phyloP scores from a whole-genome alignment of 2,329 filamentous ascomycete genomes.

The Orbilia brochopaga region DNA sequence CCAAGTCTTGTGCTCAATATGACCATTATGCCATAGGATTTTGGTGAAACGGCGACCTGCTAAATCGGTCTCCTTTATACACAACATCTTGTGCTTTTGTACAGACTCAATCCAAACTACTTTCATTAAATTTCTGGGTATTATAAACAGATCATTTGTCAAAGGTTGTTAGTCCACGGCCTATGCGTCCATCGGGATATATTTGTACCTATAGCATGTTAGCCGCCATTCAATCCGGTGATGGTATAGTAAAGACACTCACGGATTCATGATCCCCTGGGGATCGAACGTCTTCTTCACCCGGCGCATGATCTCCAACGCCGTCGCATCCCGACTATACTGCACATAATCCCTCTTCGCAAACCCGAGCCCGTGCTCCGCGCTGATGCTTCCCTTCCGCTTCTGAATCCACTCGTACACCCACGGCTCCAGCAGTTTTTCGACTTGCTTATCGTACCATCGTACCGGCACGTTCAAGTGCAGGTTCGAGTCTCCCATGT shows the following conservation, averaged over 20 bases:
- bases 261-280: slow-evolving; percentile 50
- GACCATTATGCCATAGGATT: no score
- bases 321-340: slow-evolving; percentile 86
- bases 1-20: no score
- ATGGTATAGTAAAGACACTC: background rate
- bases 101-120: no score
- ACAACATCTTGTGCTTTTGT: no score
- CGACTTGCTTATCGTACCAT: slow-evolving; percentile 83
- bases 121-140: no score
- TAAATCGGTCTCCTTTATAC: no score
- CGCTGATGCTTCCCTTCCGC: slow-evolving; percentile 89
- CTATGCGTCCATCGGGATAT: slow-evolving; percentile 15
- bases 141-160: no score
- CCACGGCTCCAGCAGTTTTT: slow-evolving; percentile 87
- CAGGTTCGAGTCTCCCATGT: slow-evolving; percentile 96
- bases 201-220: slow-evolving; percentile 36
- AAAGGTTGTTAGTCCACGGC: no score
- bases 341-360: slow-evolving; percentile 96
- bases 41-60: no score
- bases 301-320: slow-evolving; percentile 90
- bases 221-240: slow-evolving; percentile 4
- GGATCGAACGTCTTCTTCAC: slow-evolving; percentile 91
- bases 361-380: slow-evolving; percentile 90
- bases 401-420: slow-evolving; percentile 96
- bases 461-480: slow-evolving; percentile 88